Base-by-base conservation (phyloP, 1,139 yeast genomes). In the Hansenula sp. region DNA sequence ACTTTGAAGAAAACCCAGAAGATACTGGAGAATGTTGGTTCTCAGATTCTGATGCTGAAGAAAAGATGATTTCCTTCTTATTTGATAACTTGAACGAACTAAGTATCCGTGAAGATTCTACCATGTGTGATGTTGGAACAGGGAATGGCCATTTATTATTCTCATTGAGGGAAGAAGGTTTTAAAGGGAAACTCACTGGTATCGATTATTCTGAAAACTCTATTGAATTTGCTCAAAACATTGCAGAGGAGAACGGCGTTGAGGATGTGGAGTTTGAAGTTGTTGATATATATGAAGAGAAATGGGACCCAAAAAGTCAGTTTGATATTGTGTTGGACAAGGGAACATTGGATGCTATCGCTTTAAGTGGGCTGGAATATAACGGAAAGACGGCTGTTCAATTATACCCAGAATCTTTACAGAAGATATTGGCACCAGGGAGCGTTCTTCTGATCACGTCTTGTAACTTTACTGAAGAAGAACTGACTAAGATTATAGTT, bases 21-120 rank as follows among this genome's bases (percentile, higher is more conserved):
- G 98, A 93, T 60, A 82, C 91, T 0, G 99, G 99, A 3, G 99
- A 93, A 63, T 79, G 91, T 61, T 94, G 99, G 99, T 93, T 93
- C 63, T 83, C 85, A 52, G 98, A 94, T 58, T 84, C 89, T 13
- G 90, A 85, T 58, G 98, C 99, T 1, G 98, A 91, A 59, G 73
- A 73, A 47, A 83, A 80, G 60, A 85, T 93, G 81, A 74, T 86
- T 19, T 78, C 79, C 44, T 91, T 83, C 57, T 60, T 89, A 17
- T 62, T 68, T 17, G 74, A 71, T 2, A 66, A 72, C 42, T 49
- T 68, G 3, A 74, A 66, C 5, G 54, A 64, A 29, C 41, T 54
- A 15, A 45, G 52, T 1, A 59, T 67, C 19, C 41, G 52, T 4
- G 58, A 60, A 4, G 55, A 57, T 15, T 61, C 71, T 12, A 68